Conservation (phyloP, 2,329 filamentous ascomycete genomes). For the Chaetomium globosum region DNA sequence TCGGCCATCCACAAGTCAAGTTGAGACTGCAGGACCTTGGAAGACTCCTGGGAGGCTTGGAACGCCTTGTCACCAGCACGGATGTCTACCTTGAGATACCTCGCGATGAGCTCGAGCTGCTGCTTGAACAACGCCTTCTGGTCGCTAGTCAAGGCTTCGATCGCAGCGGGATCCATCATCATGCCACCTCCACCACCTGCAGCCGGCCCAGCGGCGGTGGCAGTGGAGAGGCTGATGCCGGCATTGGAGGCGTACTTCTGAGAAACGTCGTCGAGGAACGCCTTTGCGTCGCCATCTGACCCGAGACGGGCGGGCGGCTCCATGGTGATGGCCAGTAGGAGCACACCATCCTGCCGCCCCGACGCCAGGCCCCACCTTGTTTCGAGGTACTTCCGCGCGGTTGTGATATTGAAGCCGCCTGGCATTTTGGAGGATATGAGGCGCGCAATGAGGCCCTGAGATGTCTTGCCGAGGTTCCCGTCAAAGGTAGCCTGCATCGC, state of each 20-base stretch:
- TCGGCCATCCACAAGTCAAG: slow-evolving; percentile 93
- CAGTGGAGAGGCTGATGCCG: slow-evolving; percentile 80
- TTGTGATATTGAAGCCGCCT: slow-evolving; percentile 97
- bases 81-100: slow-evolving; percentile 96
- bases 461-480: slow-evolving; percentile 96
- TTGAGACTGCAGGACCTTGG: slow-evolving; percentile 86
- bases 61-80: slow-evolving; percentile 95
- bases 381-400: slow-evolving; percentile 92
- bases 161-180: slow-evolving; percentile 99
- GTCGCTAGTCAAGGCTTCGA: slow-evolving; percentile 96
- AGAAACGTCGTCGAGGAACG: slow-evolving; percentile 82
- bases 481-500: slow-evolving; percentile 99
- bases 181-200: slow-evolving; percentile 76
- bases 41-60: slow-evolving; percentile 79
- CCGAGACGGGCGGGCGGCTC: slow-evolving; percentile 87
- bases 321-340: slow-evolving; percentile 87
- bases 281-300: slow-evolving; percentile 88
- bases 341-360: slow-evolving; percentile 86
- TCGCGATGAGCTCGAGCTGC: slow-evolving; percentile 89
- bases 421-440: slow-evolving; percentile 99
- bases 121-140: slow-evolving; percentile 97
- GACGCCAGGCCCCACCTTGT: slow-evolving; percentile 85
- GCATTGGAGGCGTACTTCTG: slow-evolving; percentile 86
- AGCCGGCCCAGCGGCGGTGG: slow-evolving; percentile 72
- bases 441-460: slow-evolving; percentile 86